These are phyloP conservation scores for Metschnikowia bowlesiae DNA, from an alignment of 805 yeast species.

Conservation along the genomic window DNA sequence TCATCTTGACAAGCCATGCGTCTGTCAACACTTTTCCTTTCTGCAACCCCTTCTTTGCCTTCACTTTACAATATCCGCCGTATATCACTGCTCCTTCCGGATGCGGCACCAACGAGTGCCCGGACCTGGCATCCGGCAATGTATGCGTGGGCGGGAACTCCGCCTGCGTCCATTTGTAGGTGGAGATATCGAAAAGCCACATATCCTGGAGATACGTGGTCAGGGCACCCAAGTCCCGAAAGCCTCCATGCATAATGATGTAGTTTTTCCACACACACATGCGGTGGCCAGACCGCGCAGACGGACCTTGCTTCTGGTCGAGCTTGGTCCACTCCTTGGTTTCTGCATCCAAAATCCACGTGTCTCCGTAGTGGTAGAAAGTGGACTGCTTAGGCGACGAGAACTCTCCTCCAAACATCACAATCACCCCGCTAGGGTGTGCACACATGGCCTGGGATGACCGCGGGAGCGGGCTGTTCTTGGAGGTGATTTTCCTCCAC, in stretches of 20 bases:
- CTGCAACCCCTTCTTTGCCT: slow-evolving; percentile 81
- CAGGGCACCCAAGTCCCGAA: slow-evolving; percentile 79
- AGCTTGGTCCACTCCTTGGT: slow-evolving; percentile 88
- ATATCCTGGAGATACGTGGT: slow-evolving; percentile 81
- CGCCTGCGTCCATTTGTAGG: slow-evolving; percentile 86
- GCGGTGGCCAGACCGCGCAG: slow-evolving; percentile 89
- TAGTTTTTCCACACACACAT: slow-evolving; percentile 90
- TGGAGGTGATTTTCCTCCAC: slow-evolving; percentile 78
- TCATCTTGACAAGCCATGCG: slow-evolving; percentile 85
- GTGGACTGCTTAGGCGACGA: slow-evolving; percentile 94
- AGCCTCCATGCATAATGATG: slow-evolving; percentile 84
- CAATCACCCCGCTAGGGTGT: slow-evolving; percentile 82
- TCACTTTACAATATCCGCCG: slow-evolving; percentile 94
- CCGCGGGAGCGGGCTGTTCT: slow-evolving; percentile 87
- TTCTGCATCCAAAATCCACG: slow-evolving; percentile 86
- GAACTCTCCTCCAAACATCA: slow-evolving; percentile 95
- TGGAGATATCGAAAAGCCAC: slow-evolving; percentile 89
- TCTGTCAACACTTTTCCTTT: slow-evolving; percentile 88
- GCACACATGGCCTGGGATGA: slow-evolving; percentile 92
- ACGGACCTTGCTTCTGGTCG: slow-evolving; percentile 71
- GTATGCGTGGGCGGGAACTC: slow-evolving; percentile 79
- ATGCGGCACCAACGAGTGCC: slow-evolving; percentile 79
- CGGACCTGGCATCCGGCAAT: slow-evolving; percentile 87
- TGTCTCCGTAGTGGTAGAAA: slow-evolving; percentile 93
- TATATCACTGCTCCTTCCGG: slow-evolving; percentile 79